Conservation (phyloP, 148 eudicot genomes). For the Chenopodium suecicum region DNA sequence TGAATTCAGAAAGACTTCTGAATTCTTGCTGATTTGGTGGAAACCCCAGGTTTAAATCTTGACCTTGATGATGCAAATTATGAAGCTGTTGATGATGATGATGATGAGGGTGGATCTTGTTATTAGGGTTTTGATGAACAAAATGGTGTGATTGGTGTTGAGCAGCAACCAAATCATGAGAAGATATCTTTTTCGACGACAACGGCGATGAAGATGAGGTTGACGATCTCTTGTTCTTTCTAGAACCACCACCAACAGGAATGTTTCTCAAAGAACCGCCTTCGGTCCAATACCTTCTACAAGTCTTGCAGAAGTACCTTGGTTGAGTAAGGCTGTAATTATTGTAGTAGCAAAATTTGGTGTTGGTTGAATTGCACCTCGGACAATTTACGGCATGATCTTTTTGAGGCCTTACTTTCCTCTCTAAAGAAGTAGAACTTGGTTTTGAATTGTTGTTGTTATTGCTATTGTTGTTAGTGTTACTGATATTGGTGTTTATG, state of each 20-base stretch:
- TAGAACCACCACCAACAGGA: slow-evolving; percentile 76
- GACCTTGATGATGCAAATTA: slow-evolving; percentile 38
- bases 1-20: slow-evolving; percentile 63
- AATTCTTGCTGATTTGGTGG: slow-evolving; percentile 43
- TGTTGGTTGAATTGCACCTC: slow-evolving; percentile 71
- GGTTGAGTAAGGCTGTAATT: slow-evolving; percentile 88
- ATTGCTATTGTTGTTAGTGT: background rate
- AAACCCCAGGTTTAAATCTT: slow-evolving; percentile 79
- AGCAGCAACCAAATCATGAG: slow-evolving; percentile 20
- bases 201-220: slow-evolving; percentile 22
- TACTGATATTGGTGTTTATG: background rate
- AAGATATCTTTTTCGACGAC: slow-evolving; percentile 39
- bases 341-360: slow-evolving; percentile 90
- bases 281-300: slow-evolving; percentile 89
- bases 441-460: slow-evolving; percentile 4
- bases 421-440: slow-evolving; percentile 28
- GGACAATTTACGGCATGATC: slow-evolving; percentile 63
- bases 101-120: slow-evolving; percentile 19
- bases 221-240: slow-evolving; percentile 70
- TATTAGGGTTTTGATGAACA: slow-evolving; percentile 42
- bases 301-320: slow-evolving; percentile 82
- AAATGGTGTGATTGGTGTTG: background rate
- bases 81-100: background rate
- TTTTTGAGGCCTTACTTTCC: slow-evolving; percentile 45
- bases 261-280: slow-evolving; percentile 82